Conservation (phyloP, 345 rosid species). For the Gossypium raimondii region DNA sequence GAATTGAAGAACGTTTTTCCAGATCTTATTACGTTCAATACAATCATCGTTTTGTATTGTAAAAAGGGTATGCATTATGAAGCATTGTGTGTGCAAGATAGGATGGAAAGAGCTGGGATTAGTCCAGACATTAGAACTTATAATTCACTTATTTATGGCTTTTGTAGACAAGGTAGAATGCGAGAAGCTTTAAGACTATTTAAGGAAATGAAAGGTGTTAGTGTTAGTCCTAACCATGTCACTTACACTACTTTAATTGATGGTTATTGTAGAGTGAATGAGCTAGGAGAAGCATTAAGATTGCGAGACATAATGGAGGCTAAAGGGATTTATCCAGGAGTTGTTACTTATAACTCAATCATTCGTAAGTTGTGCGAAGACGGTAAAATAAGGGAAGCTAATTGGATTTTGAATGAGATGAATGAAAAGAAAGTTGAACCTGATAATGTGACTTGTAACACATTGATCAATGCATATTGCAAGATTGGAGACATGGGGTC, state of each 20-base stretch:
- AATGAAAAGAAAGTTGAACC: constrained; percentile 65
- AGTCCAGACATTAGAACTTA: constrained; percentile 73
- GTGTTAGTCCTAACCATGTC: constrained; percentile 52
- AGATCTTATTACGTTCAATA: constrained; percentile 70
- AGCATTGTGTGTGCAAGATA: constrained; percentile 77
- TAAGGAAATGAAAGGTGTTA: constrained; percentile 53
- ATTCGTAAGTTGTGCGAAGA: constrained; percentile 73
- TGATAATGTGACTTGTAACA: constrained; percentile 82
- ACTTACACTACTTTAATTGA: constrained; percentile 86
- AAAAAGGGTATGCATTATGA: constrained; percentile 90
- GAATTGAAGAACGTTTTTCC: constrained; percentile 56
- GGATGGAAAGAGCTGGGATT: constrained; percentile 68
- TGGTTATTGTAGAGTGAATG: constrained; percentile 75
- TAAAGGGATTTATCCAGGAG: constrained; percentile 62
- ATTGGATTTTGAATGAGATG: constrained; percentile 74
- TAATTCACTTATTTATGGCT: constrained; percentile 75
- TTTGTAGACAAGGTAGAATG: constrained; percentile 90
- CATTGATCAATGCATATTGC: constrained; percentile 82
- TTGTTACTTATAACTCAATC: constrained; percentile 76
- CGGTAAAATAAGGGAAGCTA: constrained; percentile 81
- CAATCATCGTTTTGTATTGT: constrained; percentile 70
- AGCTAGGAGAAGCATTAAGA: constrained; percentile 70
- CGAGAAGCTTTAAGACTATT: constrained; percentile 74
- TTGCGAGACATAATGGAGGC: constrained; percentile 64
- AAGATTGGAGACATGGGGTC: constrained; percentile 78